A percentile compares a stretch with the other conserved stretches of the same genome.
phyloP scores from a whole-genome alignment of 1,284 basidiomycete genomes.

The Rhodotorula sp. region DNA sequence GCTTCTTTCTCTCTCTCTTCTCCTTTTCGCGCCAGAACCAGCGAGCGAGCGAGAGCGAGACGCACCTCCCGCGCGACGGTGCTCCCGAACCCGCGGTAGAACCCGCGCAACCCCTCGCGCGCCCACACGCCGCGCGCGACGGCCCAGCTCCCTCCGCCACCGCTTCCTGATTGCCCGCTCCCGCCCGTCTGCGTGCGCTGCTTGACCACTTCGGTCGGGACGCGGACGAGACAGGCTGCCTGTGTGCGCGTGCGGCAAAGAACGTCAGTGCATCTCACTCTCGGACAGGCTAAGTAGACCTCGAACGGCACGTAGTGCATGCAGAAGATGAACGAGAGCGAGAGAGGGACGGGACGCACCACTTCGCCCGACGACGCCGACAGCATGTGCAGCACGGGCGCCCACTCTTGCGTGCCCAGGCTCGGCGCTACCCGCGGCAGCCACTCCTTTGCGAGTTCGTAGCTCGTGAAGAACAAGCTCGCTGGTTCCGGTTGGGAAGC shows the following conservation, averaged over 20 bases:
- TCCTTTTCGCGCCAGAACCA: background rate
- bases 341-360: slow-evolving; percentile 28
- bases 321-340: background rate
- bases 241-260: slow-evolving; percentile 47
- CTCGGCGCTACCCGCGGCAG: slow-evolving; percentile 55
- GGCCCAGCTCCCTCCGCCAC: slow-evolving; percentile 48
- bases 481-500: slow-evolving; percentile 58
- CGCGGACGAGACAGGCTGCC: slow-evolving; percentile 88
- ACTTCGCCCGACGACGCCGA: slow-evolving; percentile 51
- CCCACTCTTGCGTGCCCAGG: slow-evolving; percentile 19
- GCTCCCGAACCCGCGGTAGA: slow-evolving; percentile 76
- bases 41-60: slow-evolving; percentile 12
- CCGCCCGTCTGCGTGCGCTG: slow-evolving; percentile 74
- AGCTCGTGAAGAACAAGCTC: slow-evolving; percentile 91
- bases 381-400: slow-evolving; percentile 51
- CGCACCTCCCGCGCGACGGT: slow-evolving; percentile 74
- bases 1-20: background rate
- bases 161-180: slow-evolving; percentile 57
- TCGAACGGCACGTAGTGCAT: too few relatives aligned
- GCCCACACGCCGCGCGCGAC: slow-evolving; percentile 49
- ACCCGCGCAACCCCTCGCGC: slow-evolving; percentile 64
- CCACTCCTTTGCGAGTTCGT: slow-evolving; percentile 80
- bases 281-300: too few relatives aligned
- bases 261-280: background rate
- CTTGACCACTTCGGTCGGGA: slow-evolving; percentile 93